phyloP scores from a whole-genome alignment of 331 rosid genomes.

The Spiraea crenata region DNA sequence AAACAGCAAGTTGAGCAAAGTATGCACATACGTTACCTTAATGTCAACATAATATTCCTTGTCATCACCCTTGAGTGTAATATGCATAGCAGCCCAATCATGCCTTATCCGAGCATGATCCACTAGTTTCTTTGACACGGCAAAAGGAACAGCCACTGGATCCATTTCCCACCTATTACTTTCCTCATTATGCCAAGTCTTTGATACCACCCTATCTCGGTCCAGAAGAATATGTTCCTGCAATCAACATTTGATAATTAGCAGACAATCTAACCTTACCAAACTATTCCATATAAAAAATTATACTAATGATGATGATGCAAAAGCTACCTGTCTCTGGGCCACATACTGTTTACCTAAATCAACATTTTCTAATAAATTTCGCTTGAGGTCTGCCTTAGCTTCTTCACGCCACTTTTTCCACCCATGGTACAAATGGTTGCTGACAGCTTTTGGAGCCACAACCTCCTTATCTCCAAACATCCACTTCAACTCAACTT shows the following conservation, averaged over 20 bases:
- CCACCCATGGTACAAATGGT: slow-evolving; percentile 89
- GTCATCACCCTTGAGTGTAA: slow-evolving; percentile 82
- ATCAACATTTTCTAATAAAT: slow-evolving; percentile 55
- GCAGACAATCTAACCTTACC: slow-evolving; percentile 17
- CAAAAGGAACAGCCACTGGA: slow-evolving; percentile 84
- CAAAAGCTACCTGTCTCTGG: slow-evolving; percentile 59
- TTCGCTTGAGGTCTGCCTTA: slow-evolving; percentile 68
- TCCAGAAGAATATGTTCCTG: slow-evolving; percentile 86
- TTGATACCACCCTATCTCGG: slow-evolving; percentile 84
- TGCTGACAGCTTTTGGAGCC: slow-evolving; percentile 73
- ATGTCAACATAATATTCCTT: slow-evolving; percentile 71
- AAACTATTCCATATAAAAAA: slow-evolving; percentile 21
- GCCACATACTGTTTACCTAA: slow-evolving; percentile 70
- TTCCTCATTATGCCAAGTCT: slow-evolving; percentile 84
- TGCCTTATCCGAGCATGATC: slow-evolving; percentile 81
- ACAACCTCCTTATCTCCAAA: slow-evolving; percentile 83
- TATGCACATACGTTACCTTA: slow-evolving; percentile 48
- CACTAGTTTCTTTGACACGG: slow-evolving; percentile 67
- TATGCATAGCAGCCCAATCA: slow-evolving; percentile 88
- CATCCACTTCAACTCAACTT: slow-evolving; percentile 83
- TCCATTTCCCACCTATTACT: slow-evolving; percentile 90
- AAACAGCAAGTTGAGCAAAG: slow-evolving; percentile 22
- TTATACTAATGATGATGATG: slow-evolving; percentile 1
- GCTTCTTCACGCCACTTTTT: slow-evolving; percentile 91
- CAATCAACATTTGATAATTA: slow-evolving; percentile 27